Conservation (phyloP, 768 basidiomycete genomes). For the Porpolomopsis calyptriformis region DNA sequence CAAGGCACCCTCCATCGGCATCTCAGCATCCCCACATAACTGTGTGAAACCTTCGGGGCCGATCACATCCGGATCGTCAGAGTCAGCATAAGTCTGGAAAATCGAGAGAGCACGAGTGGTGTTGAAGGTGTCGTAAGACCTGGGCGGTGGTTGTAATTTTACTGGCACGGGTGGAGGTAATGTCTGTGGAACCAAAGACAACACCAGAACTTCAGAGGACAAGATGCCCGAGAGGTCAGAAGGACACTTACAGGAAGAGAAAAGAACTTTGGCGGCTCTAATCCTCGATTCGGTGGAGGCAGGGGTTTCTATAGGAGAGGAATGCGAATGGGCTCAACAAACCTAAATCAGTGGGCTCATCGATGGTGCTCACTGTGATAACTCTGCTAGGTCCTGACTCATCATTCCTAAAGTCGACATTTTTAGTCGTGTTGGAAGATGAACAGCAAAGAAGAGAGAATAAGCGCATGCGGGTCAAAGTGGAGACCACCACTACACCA, state of each 20-base stretch:
- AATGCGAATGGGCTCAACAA: neutral
- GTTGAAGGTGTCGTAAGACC: slow-evolving; percentile 37
- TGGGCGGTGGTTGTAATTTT: slow-evolving; percentile 13
- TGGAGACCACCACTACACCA: slow-evolving; percentile 4
- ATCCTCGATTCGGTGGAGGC: neutral
- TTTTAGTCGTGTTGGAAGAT: slow-evolving; percentile 17
- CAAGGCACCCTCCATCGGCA: slow-evolving; percentile 62
- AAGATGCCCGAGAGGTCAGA: neutral
- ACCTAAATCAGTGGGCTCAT: neutral
- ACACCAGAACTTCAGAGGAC: no score
- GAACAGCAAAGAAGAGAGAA: slow-evolving; percentile 56
- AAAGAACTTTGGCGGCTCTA: neutral
- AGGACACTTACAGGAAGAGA: neutral
- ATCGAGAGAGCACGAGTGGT: slow-evolving; percentile 39
- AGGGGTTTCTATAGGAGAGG: neutral
- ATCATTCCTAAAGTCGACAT: slow-evolving; percentile 37
- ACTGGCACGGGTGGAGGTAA: slow-evolving; percentile 6
- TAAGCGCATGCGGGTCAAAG: slow-evolving; percentile 41
- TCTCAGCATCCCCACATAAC: slow-evolving; percentile 58
- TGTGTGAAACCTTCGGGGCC: slow-evolving; percentile 63
- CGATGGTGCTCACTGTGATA: slow-evolving; percentile 10
- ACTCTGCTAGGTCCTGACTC: slow-evolving; percentile 25
- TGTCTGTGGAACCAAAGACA: neutral
- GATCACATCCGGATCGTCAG: slow-evolving; percentile 47
- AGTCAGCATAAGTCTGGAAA: slow-evolving; percentile 52